Percentiles rank a stretch among this genome's conserved stretches.
Conservation (phyloP, 129 eudicot genomes). For the Sambucus nigra region DNA sequence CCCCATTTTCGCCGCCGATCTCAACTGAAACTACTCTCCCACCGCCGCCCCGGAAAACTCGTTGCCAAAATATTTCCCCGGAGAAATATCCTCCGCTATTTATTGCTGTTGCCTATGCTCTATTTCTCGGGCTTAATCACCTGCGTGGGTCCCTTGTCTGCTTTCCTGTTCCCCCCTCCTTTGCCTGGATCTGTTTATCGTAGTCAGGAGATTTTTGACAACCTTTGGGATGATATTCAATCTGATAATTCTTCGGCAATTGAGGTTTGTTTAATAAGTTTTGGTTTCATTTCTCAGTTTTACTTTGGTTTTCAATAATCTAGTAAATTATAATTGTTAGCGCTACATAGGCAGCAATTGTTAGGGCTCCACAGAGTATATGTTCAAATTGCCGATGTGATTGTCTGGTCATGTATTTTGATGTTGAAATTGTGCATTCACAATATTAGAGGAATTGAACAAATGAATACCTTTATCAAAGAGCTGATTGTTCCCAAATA, state of each 20-base stretch:
- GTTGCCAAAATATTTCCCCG: slow-evolving; percentile 33
- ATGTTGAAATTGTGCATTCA: no score
- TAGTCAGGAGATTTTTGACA: slow-evolving; percentile 60
- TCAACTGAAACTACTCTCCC: slow-evolving; percentile 9
- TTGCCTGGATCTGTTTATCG: slow-evolving; percentile 74
- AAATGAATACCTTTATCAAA: no score
- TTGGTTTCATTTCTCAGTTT: neutral
- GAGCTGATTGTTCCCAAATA: no score
- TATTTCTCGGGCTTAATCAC: slow-evolving; percentile 52
- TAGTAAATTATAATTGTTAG: no score
- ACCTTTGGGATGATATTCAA: slow-evolving; percentile 40
- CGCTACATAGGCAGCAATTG: no score
- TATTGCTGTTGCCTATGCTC: slow-evolving; percentile 33
- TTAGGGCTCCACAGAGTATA: no score
- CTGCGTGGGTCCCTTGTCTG: slow-evolving; percentile 44
- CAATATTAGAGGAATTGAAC: no score
- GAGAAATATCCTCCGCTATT: slow-evolving; percentile 30
- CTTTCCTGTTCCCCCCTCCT: slow-evolving; percentile 34
- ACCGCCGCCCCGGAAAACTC: slow-evolving; percentile 30
- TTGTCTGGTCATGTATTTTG: no score
- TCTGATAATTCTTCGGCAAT: slow-evolving; percentile 51
- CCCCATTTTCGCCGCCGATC: slow-evolving; percentile 31
- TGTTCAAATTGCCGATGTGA: no score
- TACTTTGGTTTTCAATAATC: neutral
- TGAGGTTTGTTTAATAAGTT: slow-evolving; percentile 32